Evolutionary conservation across 2,329 filamentous ascomycete genomes (phyloP).

Genomic region (Sodiomyces alkalinus): DNA sequence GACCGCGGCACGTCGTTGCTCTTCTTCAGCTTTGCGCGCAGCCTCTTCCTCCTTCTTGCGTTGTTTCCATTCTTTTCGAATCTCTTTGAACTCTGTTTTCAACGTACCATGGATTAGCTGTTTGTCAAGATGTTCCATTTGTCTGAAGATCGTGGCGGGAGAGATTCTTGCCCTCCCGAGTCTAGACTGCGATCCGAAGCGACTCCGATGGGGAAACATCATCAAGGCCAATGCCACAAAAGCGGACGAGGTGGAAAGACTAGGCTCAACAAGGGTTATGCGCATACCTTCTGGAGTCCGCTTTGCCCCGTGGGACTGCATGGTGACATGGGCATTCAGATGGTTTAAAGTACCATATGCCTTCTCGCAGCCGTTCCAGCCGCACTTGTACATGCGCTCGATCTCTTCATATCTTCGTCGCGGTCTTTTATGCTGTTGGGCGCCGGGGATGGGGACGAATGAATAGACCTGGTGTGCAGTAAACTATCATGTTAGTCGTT

Average conservation of each 20-base stretch:
- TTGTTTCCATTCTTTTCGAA: conserved; percentile 97
- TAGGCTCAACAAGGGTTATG: too few relatives aligned
- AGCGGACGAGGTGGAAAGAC: too few relatives aligned
- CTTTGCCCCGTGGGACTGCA: conserved; percentile 93
- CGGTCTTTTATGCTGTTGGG: conserved; percentile 92
- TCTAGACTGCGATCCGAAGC: too few relatives aligned
- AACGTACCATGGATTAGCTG: conserved; percentile 13
- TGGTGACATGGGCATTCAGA: conserved; percentile 93
- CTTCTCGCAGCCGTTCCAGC: conserved; percentile 97
- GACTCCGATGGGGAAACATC: too few relatives aligned
- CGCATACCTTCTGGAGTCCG: conserved; percentile 87
- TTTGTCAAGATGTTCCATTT: too few relatives aligned
- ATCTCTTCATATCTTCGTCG: conserved; percentile 93
- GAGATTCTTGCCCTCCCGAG: too few relatives aligned
- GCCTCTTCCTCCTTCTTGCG: conserved; percentile 98
- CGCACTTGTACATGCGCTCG: conserved; percentile 99
- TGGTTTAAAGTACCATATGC: conserved; percentile 97
- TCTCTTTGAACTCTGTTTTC: conserved; percentile 86
- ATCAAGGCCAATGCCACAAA: too few relatives aligned
- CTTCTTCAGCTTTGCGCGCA: conserved; percentile 77
- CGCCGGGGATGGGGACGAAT: conserved; percentile 92
- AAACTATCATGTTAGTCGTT: conserved; percentile 8
- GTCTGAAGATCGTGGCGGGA: not conserved
- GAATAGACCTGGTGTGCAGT: conserved; percentile 71
- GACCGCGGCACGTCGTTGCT: conserved; percentile 46